Evolutionary conservation across 1,284 basidiomycete genomes (phyloP), one percentile per base, ranked within the genome.

Genomic region (Cutaneotrichosporon daszewskae): DNA sequence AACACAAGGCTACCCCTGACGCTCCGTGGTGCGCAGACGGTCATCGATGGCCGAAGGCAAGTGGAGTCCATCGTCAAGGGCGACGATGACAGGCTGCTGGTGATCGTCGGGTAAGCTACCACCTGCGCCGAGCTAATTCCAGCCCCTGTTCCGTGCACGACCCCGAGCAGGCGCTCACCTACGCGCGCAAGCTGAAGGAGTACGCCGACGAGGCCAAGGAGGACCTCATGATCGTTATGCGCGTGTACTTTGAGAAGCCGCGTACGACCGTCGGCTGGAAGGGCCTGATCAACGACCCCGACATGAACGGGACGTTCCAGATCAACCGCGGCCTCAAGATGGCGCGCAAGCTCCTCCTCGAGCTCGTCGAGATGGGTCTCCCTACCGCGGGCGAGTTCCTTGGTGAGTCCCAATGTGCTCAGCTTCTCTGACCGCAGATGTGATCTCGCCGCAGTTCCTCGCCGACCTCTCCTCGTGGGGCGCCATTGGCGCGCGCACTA

Each of bases 171-270:
- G 90, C 87, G 4, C 65, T 86, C 32, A 85, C 86, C 62, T 95
- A 94, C 66, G 88, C 90, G 19, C 77, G 77, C 44, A 77, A 83
- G 50, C 77, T 97, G 45, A 80, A 79, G 45, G 79, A 75, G 33
- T 97, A 97, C 66, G 85, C 90, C 8, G 82, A 89, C 32, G 66
- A 72, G 16, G 82, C 86, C 25, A 82, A 81, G 64, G 83, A 87
- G 11, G 94, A 97, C 62, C 78, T 98, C 28, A 79, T 86, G 70
- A 96, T 98, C 64, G 78, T 97, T 59, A 97, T 97, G 92, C 83
- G 90, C 32, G 89, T 92, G 56, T 95, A 95, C 75, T 95, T 94
- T 65, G 90, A 94, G 64, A 94, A 94, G 74, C 91, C 91, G 1
- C 78, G 94, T 32, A 97, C 94, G 11, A 97, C 94, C 5, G 76